Conservation (phyloP, 139 green algal genomes). For the Picochlorum sp. region DNA sequence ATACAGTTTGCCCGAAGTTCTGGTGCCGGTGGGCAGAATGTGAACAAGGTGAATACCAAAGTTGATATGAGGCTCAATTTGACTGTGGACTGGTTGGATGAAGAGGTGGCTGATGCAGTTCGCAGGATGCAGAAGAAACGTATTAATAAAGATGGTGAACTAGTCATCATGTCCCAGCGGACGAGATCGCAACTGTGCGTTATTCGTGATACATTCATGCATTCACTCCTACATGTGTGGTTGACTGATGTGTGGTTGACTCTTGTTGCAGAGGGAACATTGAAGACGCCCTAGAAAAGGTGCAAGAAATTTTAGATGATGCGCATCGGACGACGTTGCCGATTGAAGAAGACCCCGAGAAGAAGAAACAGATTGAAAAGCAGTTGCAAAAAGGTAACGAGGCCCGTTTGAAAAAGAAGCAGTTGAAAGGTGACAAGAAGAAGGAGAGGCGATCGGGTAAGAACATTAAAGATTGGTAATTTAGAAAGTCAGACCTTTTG, state of each 20-base stretch:
- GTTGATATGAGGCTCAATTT: slow-evolving; percentile 90
- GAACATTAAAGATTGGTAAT: slow-evolving; percentile 47
- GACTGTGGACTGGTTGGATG: slow-evolving; percentile 61
- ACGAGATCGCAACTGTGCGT: slow-evolving; percentile 66
- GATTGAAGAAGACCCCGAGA: slow-evolving; percentile 67
- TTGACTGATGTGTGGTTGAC: slow-evolving; percentile 7
- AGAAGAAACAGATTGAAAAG: slow-evolving; percentile 65
- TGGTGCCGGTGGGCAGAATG: slow-evolving; percentile 89
- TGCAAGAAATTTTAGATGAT: slow-evolving; percentile 75
- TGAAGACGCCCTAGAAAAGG: slow-evolving; percentile 79
- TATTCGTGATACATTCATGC: not conserved
- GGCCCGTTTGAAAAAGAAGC: slow-evolving; percentile 63
- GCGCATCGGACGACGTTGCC: slow-evolving; percentile 63
- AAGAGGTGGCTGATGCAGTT: slow-evolving; percentile 66
- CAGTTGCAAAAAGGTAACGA: slow-evolving; percentile 69
- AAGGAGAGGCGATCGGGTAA: slow-evolving; percentile 47
- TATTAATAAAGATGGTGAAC: slow-evolving; percentile 84
- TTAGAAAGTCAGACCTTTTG: slow-evolving; percentile 17
- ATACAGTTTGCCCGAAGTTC: slow-evolving; percentile 77
- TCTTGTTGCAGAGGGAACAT: slow-evolving; percentile 68
- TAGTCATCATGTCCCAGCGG: slow-evolving; percentile 77
- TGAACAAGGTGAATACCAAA: slow-evolving; percentile 96
- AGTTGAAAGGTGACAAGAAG: slow-evolving; percentile 67
- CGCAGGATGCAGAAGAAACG: slow-evolving; percentile 73
- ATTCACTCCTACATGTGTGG: not conserved